Evolutionary conservation across 345 rosid species (phyloP).

Genomic region (Eucalyptus curtisii): DNA sequence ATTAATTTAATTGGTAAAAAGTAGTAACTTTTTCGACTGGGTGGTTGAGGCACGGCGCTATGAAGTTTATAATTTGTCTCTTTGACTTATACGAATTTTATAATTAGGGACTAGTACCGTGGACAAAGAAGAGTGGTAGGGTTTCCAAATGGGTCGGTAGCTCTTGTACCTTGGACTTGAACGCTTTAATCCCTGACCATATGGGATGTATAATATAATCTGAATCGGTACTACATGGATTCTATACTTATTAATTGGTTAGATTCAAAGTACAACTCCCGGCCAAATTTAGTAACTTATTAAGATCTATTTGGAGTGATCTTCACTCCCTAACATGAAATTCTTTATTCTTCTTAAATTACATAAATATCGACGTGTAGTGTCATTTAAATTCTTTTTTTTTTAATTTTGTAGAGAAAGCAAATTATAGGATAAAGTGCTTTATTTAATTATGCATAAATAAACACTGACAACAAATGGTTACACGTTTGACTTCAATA

Average conservation of each 20-base stretch:
- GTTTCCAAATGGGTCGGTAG: neutral
- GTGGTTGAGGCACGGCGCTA: neutral
- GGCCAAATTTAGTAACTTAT: neutral
- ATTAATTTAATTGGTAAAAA: neutral
- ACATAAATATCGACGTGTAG: neutral
- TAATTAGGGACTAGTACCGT: neutral
- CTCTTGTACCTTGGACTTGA: neutral
- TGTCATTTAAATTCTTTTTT: neutral
- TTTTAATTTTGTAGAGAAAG: neutral
- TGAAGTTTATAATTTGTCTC: neutral
- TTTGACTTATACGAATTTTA: neutral
- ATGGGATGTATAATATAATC: too few relatives aligned
- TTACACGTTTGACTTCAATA: neutral
- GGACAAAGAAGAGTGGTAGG: neutral
- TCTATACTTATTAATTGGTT: neutral
- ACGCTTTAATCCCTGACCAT: neutral
- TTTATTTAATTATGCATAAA: neutral
- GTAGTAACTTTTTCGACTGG: neutral
- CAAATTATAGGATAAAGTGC: neutral
- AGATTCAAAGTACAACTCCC: neutral
- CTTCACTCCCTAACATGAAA: neutral
- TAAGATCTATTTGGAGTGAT: too few relatives aligned
- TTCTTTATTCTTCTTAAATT: neutral
- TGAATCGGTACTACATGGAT: neutral
- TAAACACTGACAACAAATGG: neutral